Evolutionary conservation across 23 red algal species (phyloP).

Genomic region (Gracilaria domingensis): DNA sequence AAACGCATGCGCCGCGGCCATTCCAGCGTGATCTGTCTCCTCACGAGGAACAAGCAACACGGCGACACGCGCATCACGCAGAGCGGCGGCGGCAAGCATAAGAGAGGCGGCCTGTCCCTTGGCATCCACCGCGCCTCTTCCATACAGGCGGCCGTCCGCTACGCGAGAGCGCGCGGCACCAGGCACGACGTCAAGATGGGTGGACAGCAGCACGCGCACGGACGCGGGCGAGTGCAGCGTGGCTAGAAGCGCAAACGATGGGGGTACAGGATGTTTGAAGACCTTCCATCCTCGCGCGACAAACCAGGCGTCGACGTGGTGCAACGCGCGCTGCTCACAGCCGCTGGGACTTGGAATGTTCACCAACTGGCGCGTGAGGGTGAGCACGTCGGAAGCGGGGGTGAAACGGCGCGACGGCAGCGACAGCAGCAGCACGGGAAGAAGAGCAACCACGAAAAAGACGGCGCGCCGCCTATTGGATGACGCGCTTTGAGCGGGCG

Average conservation of each 20-base stretch:
- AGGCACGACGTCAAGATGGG: slow-evolving; percentile 72
- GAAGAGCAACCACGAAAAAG: slow-evolving; percentile 27
- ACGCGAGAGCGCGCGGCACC: slow-evolving; percentile 12
- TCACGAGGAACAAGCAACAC: slow-evolving; percentile 70
- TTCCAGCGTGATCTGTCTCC: slow-evolving; percentile 72
- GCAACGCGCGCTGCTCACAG: slow-evolving; percentile 6
- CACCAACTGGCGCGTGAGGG: slow-evolving; percentile 36
- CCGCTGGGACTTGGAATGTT: slow-evolving; percentile 48
- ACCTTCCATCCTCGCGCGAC: slow-evolving; percentile 43
- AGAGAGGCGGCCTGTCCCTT: slow-evolving; percentile 69
- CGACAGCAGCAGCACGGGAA: not conserved
- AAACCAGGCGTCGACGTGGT: not conserved
- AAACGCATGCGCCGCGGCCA: slow-evolving; percentile 52
- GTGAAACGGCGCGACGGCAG: slow-evolving; percentile 7
- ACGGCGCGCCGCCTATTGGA: not conserved
- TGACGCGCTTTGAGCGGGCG: not conserved
- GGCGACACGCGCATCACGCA: slow-evolving; percentile 31
- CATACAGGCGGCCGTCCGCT: slow-evolving; percentile 34
- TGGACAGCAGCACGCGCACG: slow-evolving; percentile 60
- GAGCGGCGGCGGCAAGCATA: slow-evolving; percentile 38
- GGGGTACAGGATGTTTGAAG: slow-evolving; percentile 36
- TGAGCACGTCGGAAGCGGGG: not conserved
- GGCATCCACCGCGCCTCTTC: slow-evolving; percentile 69
- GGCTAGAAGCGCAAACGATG: slow-evolving; percentile 1
- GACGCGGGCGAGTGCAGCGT: slow-evolving; percentile 4